Base-by-base conservation (phyloP, 1,284 basidiomycete genomes). In the Athelia psychrophila region DNA sequence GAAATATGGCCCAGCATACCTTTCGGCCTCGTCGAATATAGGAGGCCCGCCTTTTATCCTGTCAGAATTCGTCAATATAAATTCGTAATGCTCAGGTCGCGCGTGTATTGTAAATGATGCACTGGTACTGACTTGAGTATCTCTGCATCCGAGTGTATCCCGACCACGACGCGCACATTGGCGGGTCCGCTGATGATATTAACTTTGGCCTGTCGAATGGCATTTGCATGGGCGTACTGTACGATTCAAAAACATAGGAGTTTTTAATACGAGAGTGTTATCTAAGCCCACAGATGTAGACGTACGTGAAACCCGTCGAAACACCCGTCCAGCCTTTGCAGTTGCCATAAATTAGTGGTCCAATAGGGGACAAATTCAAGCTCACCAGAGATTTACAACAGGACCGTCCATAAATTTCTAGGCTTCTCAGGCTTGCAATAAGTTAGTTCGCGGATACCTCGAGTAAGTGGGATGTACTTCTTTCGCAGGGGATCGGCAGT, bases 21-120 rank as follows among this genome's bases (percentile, higher is more conserved):
- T 50, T 54, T 60, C 58, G 18, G 46, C 42, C 38, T 60, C 55
- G 30, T 57, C 58, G 44, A 60, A 60, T 3, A 60, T 44, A 10
- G 58, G 54, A 33, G 58, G 58, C 38, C 58, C 58, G 47, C 58
- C 58, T 49, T 60, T 60, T 45, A 56, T 56, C 48, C 58, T 59
- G 30, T 15, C 33, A 54, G 13, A 24, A 19, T 20, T 1, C 18
- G 50, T 44, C 24, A 36, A 13, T 25, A 47, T 10, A 45, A 49
- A 33, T 49, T 16, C 2, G n/a, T n/a, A n/a, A n/a, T n/a, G n/a
- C n/a, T n/a, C n/a, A n/a, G n/a, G n/a, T n/a, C n/a, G n/a, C n/a
- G n/a, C n/a, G n/a, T n/a, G n/a, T n/a, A n/a, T n/a, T n/a, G n/a
- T n/a, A n/a, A n/a, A n/a, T n/a, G n/a, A n/a, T n/a, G n/a, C n/a